Conservation (phyloP, 2,329 filamentous ascomycete genomes). For the Colletotrichum euphorbiae region DNA sequence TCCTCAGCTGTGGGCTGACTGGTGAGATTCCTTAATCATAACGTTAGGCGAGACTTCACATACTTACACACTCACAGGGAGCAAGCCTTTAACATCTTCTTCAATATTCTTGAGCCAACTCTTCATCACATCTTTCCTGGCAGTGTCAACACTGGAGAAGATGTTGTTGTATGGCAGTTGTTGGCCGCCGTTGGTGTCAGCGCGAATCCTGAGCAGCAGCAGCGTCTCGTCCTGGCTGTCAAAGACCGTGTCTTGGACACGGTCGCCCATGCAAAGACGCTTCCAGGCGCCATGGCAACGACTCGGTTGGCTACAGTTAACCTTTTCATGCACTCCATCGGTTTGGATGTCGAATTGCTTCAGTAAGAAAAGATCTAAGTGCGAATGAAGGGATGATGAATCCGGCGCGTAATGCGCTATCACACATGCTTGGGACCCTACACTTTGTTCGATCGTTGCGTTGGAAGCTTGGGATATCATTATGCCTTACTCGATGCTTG, state of each 20-base stretch:
- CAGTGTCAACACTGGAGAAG: conserved; percentile 88
- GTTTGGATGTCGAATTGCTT: conserved; percentile 89
- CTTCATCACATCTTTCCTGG: conserved; percentile 90
- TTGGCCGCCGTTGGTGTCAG: conserved; percentile 94
- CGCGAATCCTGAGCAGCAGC: conserved; percentile 93
- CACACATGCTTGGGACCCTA: conserved; percentile 15
- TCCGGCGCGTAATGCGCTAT: conserved; percentile 5
- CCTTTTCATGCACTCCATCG: conserved; percentile 97
- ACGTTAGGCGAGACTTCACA: neutral
- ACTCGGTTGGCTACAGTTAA: conserved; percentile 93
- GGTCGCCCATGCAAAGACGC: conserved; percentile 86
- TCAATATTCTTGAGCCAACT: conserved; percentile 86
- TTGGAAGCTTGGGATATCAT: conserved; percentile 23
- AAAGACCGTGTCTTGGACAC: conserved; percentile 99
- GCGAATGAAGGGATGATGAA: conserved; percentile 8
- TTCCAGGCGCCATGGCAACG: conserved; percentile 86
- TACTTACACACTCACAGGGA: conserved; percentile 61
- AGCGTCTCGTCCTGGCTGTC: conserved; percentile 91
- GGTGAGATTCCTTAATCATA: conserved; percentile 61
- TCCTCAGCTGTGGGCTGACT: conserved; percentile 82
- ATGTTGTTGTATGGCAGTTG: conserved; percentile 98
- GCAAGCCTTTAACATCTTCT: conserved; percentile 84
- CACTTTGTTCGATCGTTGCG: conserved; percentile 22
- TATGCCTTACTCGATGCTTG: conserved; percentile 12
- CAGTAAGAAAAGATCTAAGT: conserved; percentile 45